Base-by-base conservation (phyloP, 2,329 filamentous ascomycete species). In the Rhynchosporium secalis region DNA sequence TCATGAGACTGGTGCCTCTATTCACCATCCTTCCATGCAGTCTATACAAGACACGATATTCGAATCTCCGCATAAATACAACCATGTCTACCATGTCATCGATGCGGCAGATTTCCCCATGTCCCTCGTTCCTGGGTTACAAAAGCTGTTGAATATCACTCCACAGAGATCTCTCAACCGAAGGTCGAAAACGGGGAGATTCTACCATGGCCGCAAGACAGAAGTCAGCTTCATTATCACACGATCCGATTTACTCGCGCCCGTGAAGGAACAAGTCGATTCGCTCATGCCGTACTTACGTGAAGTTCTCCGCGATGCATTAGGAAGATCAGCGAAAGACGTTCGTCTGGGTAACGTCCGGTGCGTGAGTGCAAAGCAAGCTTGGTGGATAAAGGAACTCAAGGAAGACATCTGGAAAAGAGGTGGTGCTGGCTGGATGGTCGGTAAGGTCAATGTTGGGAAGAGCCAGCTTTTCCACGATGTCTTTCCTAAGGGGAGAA, bases 381-480 rank as follows among this genome's bases (percentile, higher is more conserved):
- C 84, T 9, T 99, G 96, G 95, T 97, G 94, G 91, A 96, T 93
- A 0, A 89, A 84, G 68, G 81, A 89, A 56, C 78, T 99, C 60
- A 96, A 91, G 75, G 88, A 96, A 69, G 88, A 93, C 54, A 92
- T 99, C 52, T 93, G 87, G 83, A 78, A 86, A 48, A 85, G 91
- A 55, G 92, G 92, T 3, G 94, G 94, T 4, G 95, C 88, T 15
- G 88, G 90, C 15, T 99, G 95, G 94, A 88, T 99, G 81, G 90
- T 99, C 2, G 95, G 95, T n/a, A 98, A 96, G 76, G 92, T 92
- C 66, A 99, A 99, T 72, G 96, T 98, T 2, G 96, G 95, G 29
- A 99, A 99, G 77, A 98, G 94, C 70, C 89, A 89, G 72, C 83
- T 99, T 2, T 96, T 98, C 64, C 88, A 95, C 69, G 84, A 87